These are phyloP conservation scores for Sarcocystis neurona DNA, from an alignment of 169 alveolate species.

Conservation along the genomic window DNA sequence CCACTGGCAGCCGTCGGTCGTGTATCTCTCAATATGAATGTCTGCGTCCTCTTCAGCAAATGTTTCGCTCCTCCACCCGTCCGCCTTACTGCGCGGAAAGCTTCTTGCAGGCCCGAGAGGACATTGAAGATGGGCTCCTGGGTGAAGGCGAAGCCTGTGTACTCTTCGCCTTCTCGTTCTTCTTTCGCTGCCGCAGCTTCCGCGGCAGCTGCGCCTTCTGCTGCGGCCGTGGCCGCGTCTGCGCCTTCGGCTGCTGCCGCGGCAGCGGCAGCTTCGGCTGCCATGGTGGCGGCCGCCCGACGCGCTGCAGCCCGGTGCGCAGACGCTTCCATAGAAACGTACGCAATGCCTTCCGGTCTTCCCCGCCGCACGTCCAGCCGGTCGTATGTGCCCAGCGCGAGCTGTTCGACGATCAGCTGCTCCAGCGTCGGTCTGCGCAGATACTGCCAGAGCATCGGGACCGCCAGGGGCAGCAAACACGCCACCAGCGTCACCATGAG, in stretches of 20 bases:
- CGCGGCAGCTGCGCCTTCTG: not conserved
- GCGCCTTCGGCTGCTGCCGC: too few relatives aligned
- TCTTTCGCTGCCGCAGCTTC: not conserved
- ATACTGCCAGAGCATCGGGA: constrained; percentile 66
- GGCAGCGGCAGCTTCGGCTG: too few relatives aligned
- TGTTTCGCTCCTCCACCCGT: constrained; percentile 28
- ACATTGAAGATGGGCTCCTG: constrained; percentile 26
- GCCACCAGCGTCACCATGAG: constrained; percentile 62
- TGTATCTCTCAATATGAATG: too few relatives aligned
- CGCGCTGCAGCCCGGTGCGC: too few relatives aligned
- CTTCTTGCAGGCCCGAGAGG: constrained; percentile 30
- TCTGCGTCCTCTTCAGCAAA: constrained; percentile 19
- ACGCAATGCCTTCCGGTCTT: constrained; percentile 5
- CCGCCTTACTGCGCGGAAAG: not conserved
- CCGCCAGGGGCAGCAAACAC: constrained; percentile 71
- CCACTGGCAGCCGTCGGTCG: too few relatives aligned
- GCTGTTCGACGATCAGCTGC: constrained; percentile 70
- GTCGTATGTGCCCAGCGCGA: constrained; percentile 66
- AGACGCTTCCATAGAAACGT: constrained; percentile 29
- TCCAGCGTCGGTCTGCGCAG: constrained; percentile 75
- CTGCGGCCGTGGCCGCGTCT: too few relatives aligned
- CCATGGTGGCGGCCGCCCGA: too few relatives aligned
- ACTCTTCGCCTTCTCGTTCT: not conserved
- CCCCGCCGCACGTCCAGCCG: not conserved
- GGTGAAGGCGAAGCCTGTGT: constrained; percentile 38